These are phyloP conservation scores for Physocladia obscura DNA, from an alignment of 192 early-diverging fungal species.

Conservation along the genomic window DNA sequence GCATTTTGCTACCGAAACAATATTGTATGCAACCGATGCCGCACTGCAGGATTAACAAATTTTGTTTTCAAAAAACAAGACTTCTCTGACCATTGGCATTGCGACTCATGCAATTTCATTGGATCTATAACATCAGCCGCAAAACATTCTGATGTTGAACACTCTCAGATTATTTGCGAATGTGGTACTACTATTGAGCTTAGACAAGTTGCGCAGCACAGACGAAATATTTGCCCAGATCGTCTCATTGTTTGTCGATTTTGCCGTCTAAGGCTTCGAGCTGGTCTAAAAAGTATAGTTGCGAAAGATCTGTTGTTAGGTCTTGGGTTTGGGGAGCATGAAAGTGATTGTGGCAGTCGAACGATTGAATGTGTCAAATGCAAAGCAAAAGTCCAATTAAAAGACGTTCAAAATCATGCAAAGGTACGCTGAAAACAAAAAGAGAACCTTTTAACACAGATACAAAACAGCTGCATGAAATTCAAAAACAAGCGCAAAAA, in stretches of 20 bases:
- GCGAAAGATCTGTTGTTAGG: constrained; percentile 66
- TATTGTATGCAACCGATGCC: constrained; percentile 62
- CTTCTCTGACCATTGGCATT: constrained; percentile 79
- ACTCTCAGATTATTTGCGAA: constrained; percentile 58
- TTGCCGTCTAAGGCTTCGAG: constrained; percentile 71
- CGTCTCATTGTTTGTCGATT: constrained; percentile 79
- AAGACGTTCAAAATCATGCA: constrained; percentile 75
- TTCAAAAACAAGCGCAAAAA: constrained; percentile 61
- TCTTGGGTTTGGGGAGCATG: constrained; percentile 63
- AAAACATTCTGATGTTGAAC: constrained; percentile 70
- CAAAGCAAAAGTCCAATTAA: constrained; percentile 66
- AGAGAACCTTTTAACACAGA: too few species aligned
- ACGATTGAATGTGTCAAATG: constrained; percentile 84
- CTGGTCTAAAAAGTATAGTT: constrained; percentile 54
- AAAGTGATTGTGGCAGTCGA: constrained; percentile 80
- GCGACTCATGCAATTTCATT: constrained; percentile 58
- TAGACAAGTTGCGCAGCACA: constrained; percentile 55
- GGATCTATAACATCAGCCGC: constrained; percentile 41
- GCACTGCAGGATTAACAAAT: neutral
- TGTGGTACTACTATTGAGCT: constrained; percentile 44
- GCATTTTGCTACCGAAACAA: constrained; percentile 84
- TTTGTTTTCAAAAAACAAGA: constrained; percentile 69
- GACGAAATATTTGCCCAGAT: constrained; percentile 65
- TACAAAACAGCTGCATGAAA: constrained; percentile 12
- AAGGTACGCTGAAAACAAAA: too few species aligned